These are phyloP conservation scores for Aspergillus cejpii DNA, from an alignment of 2,329 filamentous ascomycete genomes.

Conservation along the genomic window DNA sequence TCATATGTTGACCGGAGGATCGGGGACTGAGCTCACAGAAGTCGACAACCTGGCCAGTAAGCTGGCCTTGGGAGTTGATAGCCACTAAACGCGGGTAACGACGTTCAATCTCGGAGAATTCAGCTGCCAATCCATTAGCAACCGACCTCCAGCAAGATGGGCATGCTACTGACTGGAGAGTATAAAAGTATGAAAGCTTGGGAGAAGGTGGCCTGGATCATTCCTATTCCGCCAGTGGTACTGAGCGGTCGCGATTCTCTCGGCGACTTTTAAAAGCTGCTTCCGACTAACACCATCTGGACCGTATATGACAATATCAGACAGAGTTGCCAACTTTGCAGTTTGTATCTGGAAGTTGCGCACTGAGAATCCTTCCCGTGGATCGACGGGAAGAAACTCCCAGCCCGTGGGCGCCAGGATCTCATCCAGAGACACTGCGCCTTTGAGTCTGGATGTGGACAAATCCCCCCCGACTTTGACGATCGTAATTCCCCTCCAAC, in stretches of 20 bases:
- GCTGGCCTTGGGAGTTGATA: constrained; percentile 61
- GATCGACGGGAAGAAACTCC: constrained; percentile 76
- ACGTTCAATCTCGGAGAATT: constrained; percentile 66
- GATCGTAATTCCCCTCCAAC: constrained; percentile 71
- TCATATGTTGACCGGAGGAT: not conserved
- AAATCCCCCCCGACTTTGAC: constrained; percentile 86
- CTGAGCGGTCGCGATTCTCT: constrained; percentile 67
- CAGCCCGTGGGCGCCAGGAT: constrained; percentile 55
- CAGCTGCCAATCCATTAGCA: constrained; percentile 43
- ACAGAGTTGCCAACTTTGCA: constrained; percentile 77
- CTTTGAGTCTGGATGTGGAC: constrained; percentile 68
- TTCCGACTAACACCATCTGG: constrained; percentile 58
- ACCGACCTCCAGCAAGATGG: constrained; percentile 5
- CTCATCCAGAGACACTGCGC: constrained; percentile 75
- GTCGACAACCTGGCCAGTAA: constrained; percentile 74
- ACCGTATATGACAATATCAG: constrained; percentile 89
- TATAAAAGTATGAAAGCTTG: constrained; percentile 80
- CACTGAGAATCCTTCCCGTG: constrained; percentile 84
- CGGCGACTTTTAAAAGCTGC: constrained; percentile 59
- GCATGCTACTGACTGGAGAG: constrained; percentile 47
- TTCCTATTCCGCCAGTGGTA: constrained; percentile 63
- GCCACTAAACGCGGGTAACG: constrained; percentile 65
- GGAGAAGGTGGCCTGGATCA: constrained; percentile 49
- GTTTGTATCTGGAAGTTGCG: constrained; percentile 96
- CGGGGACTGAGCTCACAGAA: constrained; percentile 54